These are phyloP conservation scores for Cokeromyces recurvatus DNA, from an alignment of 371 early-diverging fungal species.

Conservation along the genomic window DNA sequence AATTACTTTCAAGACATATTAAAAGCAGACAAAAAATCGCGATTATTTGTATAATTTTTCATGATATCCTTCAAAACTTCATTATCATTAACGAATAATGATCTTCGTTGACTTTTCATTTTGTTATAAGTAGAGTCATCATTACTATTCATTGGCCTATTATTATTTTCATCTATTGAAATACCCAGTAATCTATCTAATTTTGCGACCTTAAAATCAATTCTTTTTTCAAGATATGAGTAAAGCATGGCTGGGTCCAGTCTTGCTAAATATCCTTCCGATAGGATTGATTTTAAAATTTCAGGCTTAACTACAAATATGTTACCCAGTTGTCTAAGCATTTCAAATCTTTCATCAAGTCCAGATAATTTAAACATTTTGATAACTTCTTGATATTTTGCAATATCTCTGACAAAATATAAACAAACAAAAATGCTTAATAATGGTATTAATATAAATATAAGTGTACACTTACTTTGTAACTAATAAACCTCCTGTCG, in stretches of 20 bases:
- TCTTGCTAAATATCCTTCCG: slow-evolving; percentile 76
- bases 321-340: slow-evolving; percentile 89
- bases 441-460: no score
- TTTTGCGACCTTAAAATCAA: slow-evolving; percentile 76
- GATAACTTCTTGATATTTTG: slow-evolving; percentile 88
- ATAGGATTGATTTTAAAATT: slow-evolving; percentile 77
- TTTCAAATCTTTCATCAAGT: slow-evolving; percentile 81
- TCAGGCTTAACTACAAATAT: slow-evolving; percentile 90
- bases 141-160: neutral
- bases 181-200: slow-evolving; percentile 58
- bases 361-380: slow-evolving; percentile 67
- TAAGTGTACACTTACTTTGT: no score
- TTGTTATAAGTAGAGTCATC: neutral
- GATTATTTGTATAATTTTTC: slow-evolving; percentile 29
- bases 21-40: slow-evolving; percentile 39
- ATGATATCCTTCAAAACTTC: slow-evolving; percentile 43
- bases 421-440: no score
- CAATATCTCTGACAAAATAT: slow-evolving; percentile 70
- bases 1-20: slow-evolving; percentile 24
- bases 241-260: slow-evolving; percentile 73
- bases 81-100: slow-evolving; percentile 46
- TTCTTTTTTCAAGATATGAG: slow-evolving; percentile 83
- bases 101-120: slow-evolving; percentile 29
- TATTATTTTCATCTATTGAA: slow-evolving; percentile 19
- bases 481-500: slow-evolving; percentile 82